Evolutionary conservation across 106 monocot species (phyloP).

Genomic region (Chionographis japonica): DNA sequence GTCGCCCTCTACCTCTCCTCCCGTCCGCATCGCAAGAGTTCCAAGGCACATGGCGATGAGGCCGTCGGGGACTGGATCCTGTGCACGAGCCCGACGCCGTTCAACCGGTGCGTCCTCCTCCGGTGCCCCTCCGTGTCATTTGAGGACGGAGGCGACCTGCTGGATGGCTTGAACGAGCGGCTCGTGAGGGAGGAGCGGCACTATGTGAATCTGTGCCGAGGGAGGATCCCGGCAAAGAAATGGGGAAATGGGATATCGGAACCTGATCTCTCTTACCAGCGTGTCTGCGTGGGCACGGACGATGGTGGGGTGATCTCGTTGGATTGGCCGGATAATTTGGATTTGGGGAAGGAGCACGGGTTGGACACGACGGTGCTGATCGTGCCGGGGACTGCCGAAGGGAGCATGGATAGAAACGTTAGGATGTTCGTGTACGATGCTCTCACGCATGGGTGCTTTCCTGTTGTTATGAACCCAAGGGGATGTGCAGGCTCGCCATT

Average conservation of each 20-base stretch:
- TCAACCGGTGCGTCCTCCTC: slow-evolving; percentile 77
- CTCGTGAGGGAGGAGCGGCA: slow-evolving; percentile 48
- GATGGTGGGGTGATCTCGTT: slow-evolving; percentile 89
- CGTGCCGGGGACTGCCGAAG: slow-evolving; percentile 68
- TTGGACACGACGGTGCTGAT: slow-evolving; percentile 76
- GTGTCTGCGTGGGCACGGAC: slow-evolving; percentile 62
- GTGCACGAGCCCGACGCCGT: slow-evolving; percentile 76
- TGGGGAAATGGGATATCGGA: slow-evolving; percentile 2
- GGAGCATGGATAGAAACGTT: slow-evolving; percentile 62
- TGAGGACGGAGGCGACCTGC: slow-evolving; percentile 38
- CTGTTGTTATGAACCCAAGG: slow-evolving; percentile 89
- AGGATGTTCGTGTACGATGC: slow-evolving; percentile 54
- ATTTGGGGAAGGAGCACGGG: slow-evolving; percentile 66
- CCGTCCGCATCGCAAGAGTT: background rate
- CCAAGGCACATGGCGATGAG: background rate
- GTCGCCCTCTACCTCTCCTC: slow-evolving; percentile 25
- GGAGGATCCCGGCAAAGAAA: slow-evolving; percentile 24
- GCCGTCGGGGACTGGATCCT: slow-evolving; percentile 66
- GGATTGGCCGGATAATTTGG: slow-evolving; percentile 93
- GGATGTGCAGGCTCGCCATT: slow-evolving; percentile 84
- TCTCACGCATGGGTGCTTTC: slow-evolving; percentile 64
- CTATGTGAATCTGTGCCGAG: slow-evolving; percentile 42
- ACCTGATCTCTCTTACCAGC: slow-evolving; percentile 54
- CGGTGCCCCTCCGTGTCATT: slow-evolving; percentile 79
- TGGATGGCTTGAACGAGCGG: slow-evolving; percentile 39